phyloP scores from a whole-genome alignment of 441 rosid species.

The Dalechampia spathulata region DNA sequence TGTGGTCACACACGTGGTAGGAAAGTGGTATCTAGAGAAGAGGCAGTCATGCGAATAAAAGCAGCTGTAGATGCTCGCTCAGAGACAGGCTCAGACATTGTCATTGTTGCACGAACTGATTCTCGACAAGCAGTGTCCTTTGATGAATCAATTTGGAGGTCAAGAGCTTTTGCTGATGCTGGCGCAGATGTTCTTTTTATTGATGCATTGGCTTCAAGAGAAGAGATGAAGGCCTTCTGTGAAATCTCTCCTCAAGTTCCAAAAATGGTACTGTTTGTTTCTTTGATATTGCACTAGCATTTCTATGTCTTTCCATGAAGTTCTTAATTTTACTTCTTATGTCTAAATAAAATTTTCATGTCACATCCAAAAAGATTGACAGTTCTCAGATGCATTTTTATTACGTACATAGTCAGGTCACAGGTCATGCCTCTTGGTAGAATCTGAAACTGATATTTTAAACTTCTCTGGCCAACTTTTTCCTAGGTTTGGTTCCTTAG shows the following conservation, averaged over 20 bases:
- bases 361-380: not conserved
- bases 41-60: slow-evolving; percentile 74
- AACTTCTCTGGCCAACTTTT: not conserved
- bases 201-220: slow-evolving; percentile 75
- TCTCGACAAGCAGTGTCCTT: slow-evolving; percentile 78
- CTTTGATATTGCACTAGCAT: slow-evolving; percentile 5
- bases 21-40: slow-evolving; percentile 82
- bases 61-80: slow-evolving; percentile 84
- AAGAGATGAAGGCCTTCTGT: slow-evolving; percentile 89
- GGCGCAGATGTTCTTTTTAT: slow-evolving; percentile 87
- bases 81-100: slow-evolving; percentile 73
- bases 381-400: slow-evolving; percentile 2
- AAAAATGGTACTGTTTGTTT: slow-evolving; percentile 50
- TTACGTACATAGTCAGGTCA: not conserved
- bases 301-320: slow-evolving; percentile 4
- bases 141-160: slow-evolving; percentile 77
- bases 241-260: slow-evolving; percentile 66
- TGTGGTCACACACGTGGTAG: slow-evolving; percentile 55
- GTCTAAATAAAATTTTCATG: not conserved
- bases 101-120: slow-evolving; percentile 75
- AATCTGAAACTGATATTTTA: not conserved
- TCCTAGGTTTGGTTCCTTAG: not conserved
- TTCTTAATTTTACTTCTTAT: not conserved
- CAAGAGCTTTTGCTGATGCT: slow-evolving; percentile 86
- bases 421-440: not conserved